A percentile compares a stretch with the other conserved stretches of the same genome.
Evolutionary conservation across 2,329 filamentous ascomycete species (phyloP).

Genomic region (Microdochium paspali): DNA sequence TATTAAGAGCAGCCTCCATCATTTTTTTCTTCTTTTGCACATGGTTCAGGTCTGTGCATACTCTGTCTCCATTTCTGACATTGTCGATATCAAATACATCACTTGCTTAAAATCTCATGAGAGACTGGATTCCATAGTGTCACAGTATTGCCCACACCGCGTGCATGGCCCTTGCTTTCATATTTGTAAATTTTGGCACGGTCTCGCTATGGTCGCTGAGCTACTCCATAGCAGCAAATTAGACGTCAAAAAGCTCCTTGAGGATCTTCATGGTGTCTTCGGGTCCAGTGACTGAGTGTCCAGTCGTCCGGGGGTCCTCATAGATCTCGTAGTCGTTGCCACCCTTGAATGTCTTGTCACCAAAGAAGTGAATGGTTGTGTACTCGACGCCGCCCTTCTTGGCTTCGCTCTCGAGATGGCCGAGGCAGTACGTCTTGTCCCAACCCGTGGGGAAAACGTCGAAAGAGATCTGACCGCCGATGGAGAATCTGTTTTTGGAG

Average conservation of each 20-base stretch:
- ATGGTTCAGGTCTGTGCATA: no score
- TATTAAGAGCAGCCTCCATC: slow-evolving; percentile 1
- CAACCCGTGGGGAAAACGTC: slow-evolving; percentile 94
- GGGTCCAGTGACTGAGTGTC: slow-evolving; percentile 73
- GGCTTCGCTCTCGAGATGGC: slow-evolving; percentile 76
- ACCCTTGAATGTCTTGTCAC: slow-evolving; percentile 85
- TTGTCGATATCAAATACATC: no score
- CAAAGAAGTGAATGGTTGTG: slow-evolving; percentile 93
- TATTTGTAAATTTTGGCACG: no score
- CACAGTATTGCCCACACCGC: no score
- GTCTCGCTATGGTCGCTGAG: no score
- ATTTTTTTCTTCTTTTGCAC: slow-evolving; percentile 7
- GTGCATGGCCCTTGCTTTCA: no score
- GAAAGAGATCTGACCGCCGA: slow-evolving; percentile 96
- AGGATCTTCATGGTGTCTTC: slow-evolving; percentile 74
- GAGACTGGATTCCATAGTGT: no score
- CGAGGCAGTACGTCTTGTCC: slow-evolving; percentile 97
- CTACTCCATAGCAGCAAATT: slow-evolving; percentile 6
- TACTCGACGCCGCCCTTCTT: slow-evolving; percentile 64
- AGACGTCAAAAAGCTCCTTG: slow-evolving; percentile 71
- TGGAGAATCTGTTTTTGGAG: slow-evolving; percentile 60
- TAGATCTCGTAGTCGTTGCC: slow-evolving; percentile 98
- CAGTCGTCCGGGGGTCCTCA: slow-evolving; percentile 68
- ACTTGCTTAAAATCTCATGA: no score
- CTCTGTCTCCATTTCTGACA: no score